These are phyloP conservation scores for Leucogyrophana mollusca DNA, from an alignment of 768 basidiomycete genomes.

Conservation along the genomic window DNA sequence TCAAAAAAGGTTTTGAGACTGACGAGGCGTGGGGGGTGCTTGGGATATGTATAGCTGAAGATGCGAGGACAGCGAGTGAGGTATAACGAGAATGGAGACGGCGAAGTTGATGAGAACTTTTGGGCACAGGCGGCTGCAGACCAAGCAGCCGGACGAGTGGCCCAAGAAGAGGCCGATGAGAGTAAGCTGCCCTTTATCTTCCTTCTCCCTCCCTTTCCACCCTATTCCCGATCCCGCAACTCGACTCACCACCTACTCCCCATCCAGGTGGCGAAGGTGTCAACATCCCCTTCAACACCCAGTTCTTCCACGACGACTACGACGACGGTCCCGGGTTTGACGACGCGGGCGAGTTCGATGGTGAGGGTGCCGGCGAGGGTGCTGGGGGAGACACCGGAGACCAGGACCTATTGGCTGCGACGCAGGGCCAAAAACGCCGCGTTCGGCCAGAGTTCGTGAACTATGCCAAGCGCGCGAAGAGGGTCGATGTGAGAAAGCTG, in stretches of 20 bases:
- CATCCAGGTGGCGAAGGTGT: slow-evolving; percentile 47
- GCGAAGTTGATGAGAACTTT: slow-evolving; percentile 93
- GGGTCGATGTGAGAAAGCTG: slow-evolving; percentile 93
- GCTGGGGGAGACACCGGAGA: slow-evolving; percentile 64
- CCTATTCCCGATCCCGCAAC: too few relatives aligned
- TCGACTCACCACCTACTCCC: slow-evolving; percentile 5
- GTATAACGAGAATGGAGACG: slow-evolving; percentile 63
- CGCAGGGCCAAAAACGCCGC: slow-evolving; percentile 72
- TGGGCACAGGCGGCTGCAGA: slow-evolving; percentile 95
- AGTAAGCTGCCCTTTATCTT: slow-evolving; percentile 41
- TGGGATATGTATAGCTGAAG: slow-evolving; percentile 78
- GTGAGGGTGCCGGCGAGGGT: slow-evolving; percentile 36
- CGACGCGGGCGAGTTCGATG: slow-evolving; percentile 48
- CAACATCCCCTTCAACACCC: slow-evolving; percentile 81
- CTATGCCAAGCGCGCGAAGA: slow-evolving; percentile 92
- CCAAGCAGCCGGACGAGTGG: slow-evolving; percentile 59
- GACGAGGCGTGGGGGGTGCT: too few relatives aligned
- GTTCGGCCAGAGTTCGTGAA: slow-evolving; percentile 87
- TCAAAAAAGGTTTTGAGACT: too few relatives aligned
- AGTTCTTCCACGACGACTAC: slow-evolving; percentile 93
- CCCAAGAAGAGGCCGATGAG: slow-evolving; percentile 59
- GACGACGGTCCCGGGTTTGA: slow-evolving; percentile 78
- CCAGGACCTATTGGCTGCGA: slow-evolving; percentile 84
- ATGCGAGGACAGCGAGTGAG: slow-evolving; percentile 76
- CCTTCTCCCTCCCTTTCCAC: too few relatives aligned